phyloP scores from a whole-genome alignment of 2,329 filamentous ascomycete species.

The Diaporthe helianthi region DNA sequence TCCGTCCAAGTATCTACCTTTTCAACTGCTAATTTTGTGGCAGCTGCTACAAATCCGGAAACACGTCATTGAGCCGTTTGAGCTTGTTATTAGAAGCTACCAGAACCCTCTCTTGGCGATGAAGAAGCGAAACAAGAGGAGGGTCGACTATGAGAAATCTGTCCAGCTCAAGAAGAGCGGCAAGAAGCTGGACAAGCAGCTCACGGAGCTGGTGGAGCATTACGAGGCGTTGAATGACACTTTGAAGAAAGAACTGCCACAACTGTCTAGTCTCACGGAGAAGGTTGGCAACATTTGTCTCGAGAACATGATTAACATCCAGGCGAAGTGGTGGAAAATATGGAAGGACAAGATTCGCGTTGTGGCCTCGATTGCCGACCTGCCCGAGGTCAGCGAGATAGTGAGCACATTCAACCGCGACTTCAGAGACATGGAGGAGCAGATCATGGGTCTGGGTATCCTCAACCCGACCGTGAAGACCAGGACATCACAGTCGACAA shows the following conservation, averaged over 20 bases:
- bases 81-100: slow-evolving; percentile 58
- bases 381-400: slow-evolving; percentile 75
- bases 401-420: slow-evolving; percentile 80
- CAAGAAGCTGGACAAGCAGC: slow-evolving; percentile 87
- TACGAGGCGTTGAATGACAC: slow-evolving; percentile 93
- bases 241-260: slow-evolving; percentile 88
- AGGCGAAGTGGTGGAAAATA: slow-evolving; percentile 81
- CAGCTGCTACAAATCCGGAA: slow-evolving; percentile 73
- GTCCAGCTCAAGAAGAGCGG: slow-evolving; percentile 79
- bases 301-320: slow-evolving; percentile 82
- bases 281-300: slow-evolving; percentile 84
- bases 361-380: slow-evolving; percentile 71
- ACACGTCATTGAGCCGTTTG: slow-evolving; percentile 76
- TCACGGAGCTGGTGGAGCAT: slow-evolving; percentile 82
- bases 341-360: slow-evolving; percentile 84
- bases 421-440: slow-evolving; percentile 77
- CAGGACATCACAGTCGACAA: slow-evolving; percentile 65
- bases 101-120: slow-evolving; percentile 87
- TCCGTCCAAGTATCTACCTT: not conserved
- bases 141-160: slow-evolving; percentile 85
- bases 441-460: slow-evolving; percentile 74
- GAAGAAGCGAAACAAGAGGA: slow-evolving; percentile 92
- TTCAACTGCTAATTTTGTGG: slow-evolving; percentile 38
- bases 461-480: slow-evolving; percentile 75
- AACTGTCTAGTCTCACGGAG: slow-evolving; percentile 81